Evolutionary conservation across 2,329 filamentous ascomycete genomes (phyloP), one percentile per base, ranked within the genome.

Genomic region (Aureobasidium sp.): DNA sequence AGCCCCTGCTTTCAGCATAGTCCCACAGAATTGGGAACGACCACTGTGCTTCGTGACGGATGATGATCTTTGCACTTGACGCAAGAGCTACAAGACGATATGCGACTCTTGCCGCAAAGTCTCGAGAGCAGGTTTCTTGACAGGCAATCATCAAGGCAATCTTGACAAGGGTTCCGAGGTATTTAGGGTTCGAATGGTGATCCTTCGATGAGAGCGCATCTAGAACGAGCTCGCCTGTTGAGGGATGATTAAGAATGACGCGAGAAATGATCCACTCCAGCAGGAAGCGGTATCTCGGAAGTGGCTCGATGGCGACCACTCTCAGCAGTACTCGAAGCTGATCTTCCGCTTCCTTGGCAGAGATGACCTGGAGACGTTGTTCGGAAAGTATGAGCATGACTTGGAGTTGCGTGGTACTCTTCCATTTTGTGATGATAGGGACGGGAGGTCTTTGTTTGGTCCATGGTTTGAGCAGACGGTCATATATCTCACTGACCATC

Each of bases 41-140:
- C 73, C 75, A 80, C 59, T 79, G 79, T 2, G 80, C 78, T 67
- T 82, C 80, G 62, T 82, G 79, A 8, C 80, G 74, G n/a, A 82
- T 76, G 36, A 78, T 75, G 1, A 81, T 76, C 63, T 81, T 82
- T 4, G 78, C 76, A 37, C 77, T 81, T 4, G 77, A 74, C 0
- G 75, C 75, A 21, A 78, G 73, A 0, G 75, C 71, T 3, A 77
- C 72, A 16, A 81, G 72, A 51, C 75, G 71, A 27, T 73, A 73
- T 54, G 76, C 73, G 9, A 80, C 69, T 14, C 71, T 65, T 4
- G 71, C 57, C 1, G 73, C 71, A 61, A 78, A 79, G 0, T 70
- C 67, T 57, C 76, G 72, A 0, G 70, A 69, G 2, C 69, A 64
- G 27, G 73, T 67, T 2, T 74, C 64, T 25, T 73, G 72, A 8